Percentiles rank a stretch among this genome's conserved stretches.
phyloP scores from a whole-genome alignment of 1,284 basidiomycete genomes.

The Rhodotorula sp. region DNA sequence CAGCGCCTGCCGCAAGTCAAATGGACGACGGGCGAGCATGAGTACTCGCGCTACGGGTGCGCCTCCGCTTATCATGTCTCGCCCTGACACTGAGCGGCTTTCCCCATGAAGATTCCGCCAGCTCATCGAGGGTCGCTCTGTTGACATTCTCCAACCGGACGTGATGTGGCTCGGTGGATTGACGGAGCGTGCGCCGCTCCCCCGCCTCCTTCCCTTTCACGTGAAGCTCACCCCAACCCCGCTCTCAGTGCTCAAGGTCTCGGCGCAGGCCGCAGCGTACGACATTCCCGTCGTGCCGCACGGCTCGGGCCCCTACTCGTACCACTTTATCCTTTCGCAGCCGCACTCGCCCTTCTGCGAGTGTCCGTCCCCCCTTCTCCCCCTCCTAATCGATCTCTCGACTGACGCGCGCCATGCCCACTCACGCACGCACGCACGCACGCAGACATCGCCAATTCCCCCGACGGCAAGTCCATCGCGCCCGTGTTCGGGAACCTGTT shows the following conservation, averaged over 20 bases:
- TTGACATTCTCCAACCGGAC: slow-evolving; percentile 60
- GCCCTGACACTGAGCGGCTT: slow-evolving; percentile 48
- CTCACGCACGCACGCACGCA: not conserved
- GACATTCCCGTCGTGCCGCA: slow-evolving; percentile 61
- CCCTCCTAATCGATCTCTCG: not conserved
- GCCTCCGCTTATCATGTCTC: not conserved
- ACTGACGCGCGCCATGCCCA: not conserved
- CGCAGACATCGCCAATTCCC: slow-evolving; percentile 57
- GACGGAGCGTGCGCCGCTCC: slow-evolving; percentile 52
- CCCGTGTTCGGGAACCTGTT: slow-evolving; percentile 61
- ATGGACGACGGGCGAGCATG: slow-evolving; percentile 58
- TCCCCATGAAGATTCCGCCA: slow-evolving; percentile 60
- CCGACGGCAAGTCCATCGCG: slow-evolving; percentile 57
- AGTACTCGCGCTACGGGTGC: slow-evolving; percentile 38
- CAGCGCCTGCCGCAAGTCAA: slow-evolving; percentile 56
- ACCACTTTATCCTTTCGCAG: slow-evolving; percentile 51
- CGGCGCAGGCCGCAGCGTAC: slow-evolving; percentile 54
- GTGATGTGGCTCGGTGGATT: slow-evolving; percentile 59
- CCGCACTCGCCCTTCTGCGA: slow-evolving; percentile 51
- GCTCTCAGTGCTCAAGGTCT: slow-evolving; percentile 55
- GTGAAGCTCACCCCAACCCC: not conserved
- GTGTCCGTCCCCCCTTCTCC: slow-evolving; percentile 25
- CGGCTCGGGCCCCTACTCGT: slow-evolving; percentile 56
- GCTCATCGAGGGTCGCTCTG: slow-evolving; percentile 57
- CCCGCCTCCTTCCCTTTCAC: not conserved